Evolutionary conservation across 2,329 filamentous ascomycete species (phyloP).

Genomic region (Sclerotinia subarctica): DNA sequence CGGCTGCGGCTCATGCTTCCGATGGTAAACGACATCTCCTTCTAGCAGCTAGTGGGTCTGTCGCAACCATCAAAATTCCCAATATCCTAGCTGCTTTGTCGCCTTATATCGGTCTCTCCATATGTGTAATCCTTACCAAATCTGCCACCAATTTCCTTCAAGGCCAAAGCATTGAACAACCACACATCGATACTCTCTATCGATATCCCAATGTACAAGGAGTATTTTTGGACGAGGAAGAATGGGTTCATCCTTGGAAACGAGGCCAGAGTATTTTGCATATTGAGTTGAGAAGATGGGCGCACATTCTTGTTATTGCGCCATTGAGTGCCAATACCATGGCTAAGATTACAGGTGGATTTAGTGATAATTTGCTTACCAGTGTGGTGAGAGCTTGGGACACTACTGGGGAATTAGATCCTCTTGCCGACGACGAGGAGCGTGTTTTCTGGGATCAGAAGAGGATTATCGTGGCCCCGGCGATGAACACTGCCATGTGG

Average conservation of each 20-base stretch:
- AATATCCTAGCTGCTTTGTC: slow-evolving; percentile 61
- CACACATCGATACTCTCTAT: slow-evolving; percentile 57
- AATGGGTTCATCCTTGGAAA: slow-evolving; percentile 77
- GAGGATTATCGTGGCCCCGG: slow-evolving; percentile 71
- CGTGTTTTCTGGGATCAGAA: slow-evolving; percentile 46
- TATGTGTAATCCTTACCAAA: slow-evolving; percentile 78
- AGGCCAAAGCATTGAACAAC: slow-evolving; percentile 75
- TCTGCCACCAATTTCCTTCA: slow-evolving; percentile 72
- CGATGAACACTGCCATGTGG: slow-evolving; percentile 94
- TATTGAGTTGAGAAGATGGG: slow-evolving; percentile 83
- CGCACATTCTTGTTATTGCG: slow-evolving; percentile 74
- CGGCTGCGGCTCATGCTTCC: slow-evolving; percentile 38
- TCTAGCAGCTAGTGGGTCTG: slow-evolving; percentile 66
- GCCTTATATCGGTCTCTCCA: slow-evolving; percentile 56
- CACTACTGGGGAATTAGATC: slow-evolving; percentile 41
- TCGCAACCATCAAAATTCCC: slow-evolving; percentile 85
- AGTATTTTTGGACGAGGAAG: slow-evolving; percentile 79
- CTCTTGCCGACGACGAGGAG: background rate
- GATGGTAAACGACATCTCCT: slow-evolving; percentile 60
- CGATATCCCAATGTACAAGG: slow-evolving; percentile 70
- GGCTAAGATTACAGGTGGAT: slow-evolving; percentile 76
- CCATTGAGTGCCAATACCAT: slow-evolving; percentile 82
- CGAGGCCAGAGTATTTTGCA: slow-evolving; percentile 80
- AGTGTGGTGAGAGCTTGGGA: slow-evolving; percentile 85
- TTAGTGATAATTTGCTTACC: slow-evolving; percentile 74